These are phyloP conservation scores for Cicer yamashitae DNA, from an alignment of 306 rosid species.

Conservation along the genomic window DNA sequence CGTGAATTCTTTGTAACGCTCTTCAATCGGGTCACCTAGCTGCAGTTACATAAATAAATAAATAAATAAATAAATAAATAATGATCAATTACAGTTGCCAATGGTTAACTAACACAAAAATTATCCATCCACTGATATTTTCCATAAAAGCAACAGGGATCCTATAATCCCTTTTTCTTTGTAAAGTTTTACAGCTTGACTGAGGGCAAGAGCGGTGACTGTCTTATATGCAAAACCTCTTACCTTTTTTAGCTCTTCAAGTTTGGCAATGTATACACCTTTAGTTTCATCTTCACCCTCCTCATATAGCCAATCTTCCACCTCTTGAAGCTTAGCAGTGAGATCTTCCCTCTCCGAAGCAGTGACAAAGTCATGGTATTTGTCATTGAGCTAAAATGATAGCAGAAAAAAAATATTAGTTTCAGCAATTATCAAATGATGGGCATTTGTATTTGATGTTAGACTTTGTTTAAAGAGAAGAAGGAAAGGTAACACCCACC, in stretches of 20 bases:
- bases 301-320: constrained; percentile 95
- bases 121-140: background rate
- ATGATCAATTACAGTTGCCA: constrained; percentile 11
- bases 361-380: constrained; percentile 74
- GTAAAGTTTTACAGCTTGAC: background rate
- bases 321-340: constrained; percentile 73
- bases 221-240: background rate
- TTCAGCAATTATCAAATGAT: constrained; percentile 7
- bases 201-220: background rate
- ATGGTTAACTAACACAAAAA: constrained; percentile 9
- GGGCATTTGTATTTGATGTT: constrained; percentile 8
- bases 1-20: constrained; percentile 68
- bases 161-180: background rate
- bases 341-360: constrained; percentile 76
- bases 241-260: constrained; percentile 91
- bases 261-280: constrained; percentile 91
- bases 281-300: constrained; percentile 97
- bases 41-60: constrained; percentile 44
- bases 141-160: background rate
- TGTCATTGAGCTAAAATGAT: constrained; percentile 74
- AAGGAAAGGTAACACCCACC: constrained; percentile 49
- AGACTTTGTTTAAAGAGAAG: background rate
- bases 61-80: background rate
- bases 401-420: constrained; percentile 26
- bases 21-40: constrained; percentile 96